Percentiles rank a stretch among this genome's conserved stretches.
Evolutionary conservation across 257 asterid genomes (phyloP).

Genomic region (Mentha longifolia): DNA sequence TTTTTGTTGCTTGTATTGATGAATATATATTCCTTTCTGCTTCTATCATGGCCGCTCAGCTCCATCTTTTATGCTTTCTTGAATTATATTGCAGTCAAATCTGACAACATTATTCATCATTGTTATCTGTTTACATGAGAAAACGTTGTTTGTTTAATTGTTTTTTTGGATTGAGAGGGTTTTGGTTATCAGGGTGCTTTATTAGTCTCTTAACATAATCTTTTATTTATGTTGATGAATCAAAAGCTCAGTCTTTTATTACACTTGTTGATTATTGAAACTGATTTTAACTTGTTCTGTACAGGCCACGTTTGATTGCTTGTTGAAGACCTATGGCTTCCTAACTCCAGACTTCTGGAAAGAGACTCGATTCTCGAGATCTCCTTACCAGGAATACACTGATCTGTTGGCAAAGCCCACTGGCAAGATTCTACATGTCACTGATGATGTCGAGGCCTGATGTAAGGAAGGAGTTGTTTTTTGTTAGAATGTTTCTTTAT

Average conservation of each 20-base stretch:
- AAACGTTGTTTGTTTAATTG: background rate
- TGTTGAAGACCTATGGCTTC: constrained; percentile 77
- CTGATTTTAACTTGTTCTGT: background rate
- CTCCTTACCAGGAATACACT: constrained; percentile 66
- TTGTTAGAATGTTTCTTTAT: constrained; percentile 18
- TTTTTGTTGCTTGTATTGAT: background rate
- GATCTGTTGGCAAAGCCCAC: constrained; percentile 62
- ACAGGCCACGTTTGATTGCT: constrained; percentile 78
- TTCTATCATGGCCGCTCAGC: background rate
- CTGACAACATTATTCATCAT: background rate
- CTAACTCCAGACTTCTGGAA: constrained; percentile 82
- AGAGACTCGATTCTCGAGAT: constrained; percentile 58
- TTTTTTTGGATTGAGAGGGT: background rate
- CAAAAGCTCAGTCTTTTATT: background rate
- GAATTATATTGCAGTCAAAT: background rate
- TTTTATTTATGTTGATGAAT: background rate
- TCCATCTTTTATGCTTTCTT: background rate
- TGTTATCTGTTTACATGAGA: background rate
- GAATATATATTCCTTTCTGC: background rate
- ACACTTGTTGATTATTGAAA: too few species aligned
- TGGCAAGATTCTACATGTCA: constrained; percentile 44
- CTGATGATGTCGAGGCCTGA: constrained; percentile 36
- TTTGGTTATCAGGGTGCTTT: background rate
- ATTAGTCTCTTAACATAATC: background rate
- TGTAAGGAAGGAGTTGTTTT: background rate